phyloP scores from a whole-genome alignment of 2,329 filamentous ascomycete genomes.

The Arthrinium phaeospermum region DNA sequence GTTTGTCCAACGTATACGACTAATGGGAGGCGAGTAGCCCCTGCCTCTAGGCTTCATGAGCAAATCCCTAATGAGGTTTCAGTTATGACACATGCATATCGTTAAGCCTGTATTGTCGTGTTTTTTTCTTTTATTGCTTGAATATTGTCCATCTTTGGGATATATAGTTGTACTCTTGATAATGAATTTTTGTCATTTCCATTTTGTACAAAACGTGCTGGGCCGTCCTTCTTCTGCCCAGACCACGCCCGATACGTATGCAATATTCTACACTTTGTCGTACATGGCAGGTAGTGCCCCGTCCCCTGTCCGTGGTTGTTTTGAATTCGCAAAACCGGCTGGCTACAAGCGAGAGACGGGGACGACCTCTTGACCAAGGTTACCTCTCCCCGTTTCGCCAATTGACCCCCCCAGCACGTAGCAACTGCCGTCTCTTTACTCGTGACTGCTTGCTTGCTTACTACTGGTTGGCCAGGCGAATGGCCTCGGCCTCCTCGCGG shows the following conservation, averaged over 20 bases:
- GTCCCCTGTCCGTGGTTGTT: background rate
- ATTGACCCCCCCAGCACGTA: background rate
- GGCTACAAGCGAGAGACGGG: background rate
- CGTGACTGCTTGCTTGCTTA: background rate
- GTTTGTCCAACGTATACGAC: too few relatives aligned
- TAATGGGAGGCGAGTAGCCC: too few relatives aligned
- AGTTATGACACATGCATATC: too few relatives aligned
- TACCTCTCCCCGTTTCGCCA: background rate
- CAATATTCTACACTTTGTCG: slow-evolving; percentile 15
- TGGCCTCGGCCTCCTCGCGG: slow-evolving; percentile 53
- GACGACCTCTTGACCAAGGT: background rate
- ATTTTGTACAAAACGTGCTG: slow-evolving; percentile 12
- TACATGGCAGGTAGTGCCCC: slow-evolving; percentile 6
- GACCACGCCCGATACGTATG: background rate
- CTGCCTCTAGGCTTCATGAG: too few relatives aligned
- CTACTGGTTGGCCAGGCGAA: slow-evolving; percentile 43
- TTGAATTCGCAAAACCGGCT: background rate
- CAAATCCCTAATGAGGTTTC: background rate
- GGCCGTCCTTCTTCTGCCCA: background rate
- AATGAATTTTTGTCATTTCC: slow-evolving; percentile 5
- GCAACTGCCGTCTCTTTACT: background rate
- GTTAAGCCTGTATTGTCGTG: background rate
- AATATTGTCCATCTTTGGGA: slow-evolving; percentile 2
- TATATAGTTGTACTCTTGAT: background rate
- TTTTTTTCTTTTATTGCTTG: background rate